Evolutionary conservation across 148 eudicot species (phyloP).

Genomic region (Selenicereus undatus): DNA sequence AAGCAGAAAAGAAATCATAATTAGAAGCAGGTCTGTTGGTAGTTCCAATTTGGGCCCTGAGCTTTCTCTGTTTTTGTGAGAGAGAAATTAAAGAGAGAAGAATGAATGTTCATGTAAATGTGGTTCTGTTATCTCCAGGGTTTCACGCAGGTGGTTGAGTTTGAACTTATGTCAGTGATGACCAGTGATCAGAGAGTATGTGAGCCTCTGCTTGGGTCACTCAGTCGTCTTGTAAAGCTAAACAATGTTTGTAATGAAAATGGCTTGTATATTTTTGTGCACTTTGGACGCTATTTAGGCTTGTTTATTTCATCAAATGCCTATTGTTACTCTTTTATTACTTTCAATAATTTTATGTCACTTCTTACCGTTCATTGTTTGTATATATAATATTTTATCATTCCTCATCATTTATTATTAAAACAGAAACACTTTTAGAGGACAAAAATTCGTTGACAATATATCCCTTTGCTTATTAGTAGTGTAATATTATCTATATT

Average conservation of each 20-base stretch:
- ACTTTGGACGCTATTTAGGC: no score
- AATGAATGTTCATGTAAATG: neutral
- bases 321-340: no score
- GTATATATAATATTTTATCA: no score
- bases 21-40: neutral
- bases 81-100: neutral
- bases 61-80: slow-evolving; percentile 25
- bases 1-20: slow-evolving; percentile 9
- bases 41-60: neutral
- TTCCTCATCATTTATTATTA: no score
- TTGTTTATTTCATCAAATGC: no score
- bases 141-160: slow-evolving; percentile 5
- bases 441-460: no score
- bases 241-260: neutral
- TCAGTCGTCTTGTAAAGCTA: slow-evolving; percentile 32
- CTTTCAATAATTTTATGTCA: no score
- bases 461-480: no score
- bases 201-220: slow-evolving; percentile 19
- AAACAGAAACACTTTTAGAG: no score
- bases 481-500: no score
- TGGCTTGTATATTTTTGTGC: slow-evolving; percentile 9
- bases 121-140: neutral
- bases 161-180: slow-evolving; percentile 4
- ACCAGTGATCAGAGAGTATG: slow-evolving; percentile 21
- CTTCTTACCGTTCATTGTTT: no score